phyloP scores from a whole-genome alignment of 2,329 filamentous ascomycete species.

The Phyllosticta citrichinensis region DNA sequence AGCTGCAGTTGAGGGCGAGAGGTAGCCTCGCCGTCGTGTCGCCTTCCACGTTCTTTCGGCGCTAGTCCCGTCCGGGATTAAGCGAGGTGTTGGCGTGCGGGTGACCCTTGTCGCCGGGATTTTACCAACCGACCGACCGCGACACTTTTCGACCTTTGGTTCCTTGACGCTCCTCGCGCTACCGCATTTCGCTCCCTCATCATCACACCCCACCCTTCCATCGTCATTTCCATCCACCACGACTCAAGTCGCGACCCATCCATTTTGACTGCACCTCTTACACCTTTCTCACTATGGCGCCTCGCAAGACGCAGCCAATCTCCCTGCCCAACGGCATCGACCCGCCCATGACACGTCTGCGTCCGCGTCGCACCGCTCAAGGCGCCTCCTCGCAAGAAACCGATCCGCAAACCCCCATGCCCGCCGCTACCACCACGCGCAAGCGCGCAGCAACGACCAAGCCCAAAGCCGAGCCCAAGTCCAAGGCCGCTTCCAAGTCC shows the following conservation, averaged over 20 bases:
- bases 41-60: not conserved
- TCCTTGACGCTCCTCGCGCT: not conserved
- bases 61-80: too few relatives aligned
- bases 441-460: not conserved
- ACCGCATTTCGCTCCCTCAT: not conserved
- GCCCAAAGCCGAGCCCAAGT: not conserved
- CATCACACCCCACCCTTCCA: not conserved
- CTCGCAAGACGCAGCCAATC: not conserved
- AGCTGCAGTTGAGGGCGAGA: not conserved
- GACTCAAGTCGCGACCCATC: not conserved
- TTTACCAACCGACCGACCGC: too few relatives aligned
- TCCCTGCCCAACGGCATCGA: not conserved
- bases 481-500: not conserved
- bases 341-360: not conserved
- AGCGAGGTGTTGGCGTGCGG: too few relatives aligned
- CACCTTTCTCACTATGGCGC: not conserved
- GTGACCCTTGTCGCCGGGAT: too few relatives aligned
- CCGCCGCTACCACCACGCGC: not conserved
- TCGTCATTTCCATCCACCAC: not conserved
- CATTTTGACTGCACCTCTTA: not conserved
- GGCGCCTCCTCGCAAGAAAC: not conserved
- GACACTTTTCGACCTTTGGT: slow-evolving; percentile 1
- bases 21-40: not conserved
- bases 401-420: not conserved
- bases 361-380: not conserved